Conservation (phyloP, 352 stramenopile species). For the Phytopythium mirpurense region DNA sequence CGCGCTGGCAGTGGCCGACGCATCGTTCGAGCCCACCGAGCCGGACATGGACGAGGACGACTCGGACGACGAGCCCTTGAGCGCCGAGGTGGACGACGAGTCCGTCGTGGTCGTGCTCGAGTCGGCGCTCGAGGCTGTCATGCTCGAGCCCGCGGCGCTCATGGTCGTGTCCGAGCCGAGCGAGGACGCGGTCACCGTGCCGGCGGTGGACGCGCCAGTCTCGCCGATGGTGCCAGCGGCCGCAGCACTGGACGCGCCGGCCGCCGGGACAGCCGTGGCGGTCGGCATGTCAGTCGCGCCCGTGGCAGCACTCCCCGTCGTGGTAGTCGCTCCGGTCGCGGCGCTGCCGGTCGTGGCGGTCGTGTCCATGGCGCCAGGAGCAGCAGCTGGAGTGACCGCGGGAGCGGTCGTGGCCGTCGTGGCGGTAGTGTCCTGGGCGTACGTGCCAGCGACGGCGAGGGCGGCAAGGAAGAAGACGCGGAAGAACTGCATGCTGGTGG, state of each 20-base stretch:
- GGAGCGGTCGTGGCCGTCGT: neutral
- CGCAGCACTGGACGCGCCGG: neutral
- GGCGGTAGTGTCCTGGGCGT: conserved; percentile 7
- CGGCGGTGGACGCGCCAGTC: conserved; percentile 5
- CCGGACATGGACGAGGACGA: neutral
- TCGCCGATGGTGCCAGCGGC: conserved; percentile 4
- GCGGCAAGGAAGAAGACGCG: conserved; percentile 22
- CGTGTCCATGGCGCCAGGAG: neutral
- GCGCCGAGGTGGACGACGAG: neutral
- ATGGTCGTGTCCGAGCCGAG: neutral
- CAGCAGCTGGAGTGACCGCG: conserved; percentile 18
- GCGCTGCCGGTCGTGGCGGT: neutral
- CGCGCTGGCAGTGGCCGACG: neutral
- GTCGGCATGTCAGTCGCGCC: neutral
- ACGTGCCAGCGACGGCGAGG: conserved; percentile 19
- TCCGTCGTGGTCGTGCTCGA: conserved; percentile 1
- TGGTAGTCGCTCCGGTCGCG: neutral
- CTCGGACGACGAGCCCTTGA: neutral
- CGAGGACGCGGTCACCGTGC: conserved; percentile 1
- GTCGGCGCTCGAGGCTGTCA: conserved; percentile 1
- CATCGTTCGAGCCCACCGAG: conserved; percentile 4
- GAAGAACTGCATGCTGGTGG: conserved; percentile 24
- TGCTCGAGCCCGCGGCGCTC: neutral
- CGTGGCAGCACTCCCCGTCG: neutral
- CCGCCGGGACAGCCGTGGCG: neutral